Evolutionary conservation across 768 basidiomycete genomes (phyloP), one percentile per base, ranked within the genome.

Genomic region (Pleurotus tuber-regium): DNA sequence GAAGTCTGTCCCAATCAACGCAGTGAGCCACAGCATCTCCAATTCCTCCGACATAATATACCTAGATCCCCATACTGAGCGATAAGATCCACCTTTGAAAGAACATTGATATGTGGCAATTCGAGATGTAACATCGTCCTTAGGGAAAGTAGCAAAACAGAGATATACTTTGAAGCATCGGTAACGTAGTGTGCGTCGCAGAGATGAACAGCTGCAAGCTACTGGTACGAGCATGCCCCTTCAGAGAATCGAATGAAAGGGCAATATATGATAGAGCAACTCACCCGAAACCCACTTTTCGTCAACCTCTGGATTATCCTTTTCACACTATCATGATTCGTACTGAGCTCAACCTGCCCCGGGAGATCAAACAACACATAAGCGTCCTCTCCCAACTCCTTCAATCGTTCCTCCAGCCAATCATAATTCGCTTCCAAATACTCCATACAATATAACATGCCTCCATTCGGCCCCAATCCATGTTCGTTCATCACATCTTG

Each of bases 41-140:
- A 51, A 35, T 50, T 26, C n/a, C 46, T 19, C 47, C 16, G 46
- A 29, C 21, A 31, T 25, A n/a, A n/a, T n/a, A 40, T 60, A 95
- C 95, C 91, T 36, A 98, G 77, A 54, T 96, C 92, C 9, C 97
- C 97, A 55, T 96, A 95, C 57, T 87, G 83, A 14, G 79, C 74
- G 14, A 99, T 73, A n/a, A 98, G 72, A 68, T 99, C 97, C 50
- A 98, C 77, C 68, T 99, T 99, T 7, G 92, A 95, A 11, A 99
- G 75, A 2, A 99, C 97, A 63, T 99, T 98, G 70, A 99, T 76
- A 64, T 98, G 97, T 0, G 97, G 97, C n/a, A 98, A 79, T 62
- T 97, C 97, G 50, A 99, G 79, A 62, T 98, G 95, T n/a, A 99
- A 76, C 97, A 98, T 98, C 12, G 96, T 91, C 43, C 97, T 80